A percentile compares a stretch with the other conserved stretches of the same genome.
phyloP scores from a whole-genome alignment of 441 rosid genomes.

The Jatropha podagrica region DNA sequence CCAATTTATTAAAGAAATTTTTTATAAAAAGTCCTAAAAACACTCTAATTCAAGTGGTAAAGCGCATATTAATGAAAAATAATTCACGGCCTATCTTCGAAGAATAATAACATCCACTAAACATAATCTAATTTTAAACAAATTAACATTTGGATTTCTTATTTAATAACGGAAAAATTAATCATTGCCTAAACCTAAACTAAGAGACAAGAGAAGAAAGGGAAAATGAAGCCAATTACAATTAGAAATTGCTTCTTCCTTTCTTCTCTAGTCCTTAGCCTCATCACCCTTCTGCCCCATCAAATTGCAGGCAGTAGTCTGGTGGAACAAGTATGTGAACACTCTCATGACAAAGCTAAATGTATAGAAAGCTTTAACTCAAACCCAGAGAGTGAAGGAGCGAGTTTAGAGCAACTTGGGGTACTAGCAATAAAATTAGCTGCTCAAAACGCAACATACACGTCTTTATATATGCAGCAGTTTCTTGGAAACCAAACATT shows the following conservation, averaged over 20 bases:
- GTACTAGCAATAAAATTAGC: conserved; percentile 27
- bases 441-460: conserved; percentile 26
- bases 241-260: conserved; percentile 13
- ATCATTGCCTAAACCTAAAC: neutral
- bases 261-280: conserved; percentile 2
- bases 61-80: conserved; percentile 12
- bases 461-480: conserved; percentile 16
- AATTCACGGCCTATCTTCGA: neutral
- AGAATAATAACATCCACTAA: neutral
- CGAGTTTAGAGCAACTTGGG: conserved; percentile 20
- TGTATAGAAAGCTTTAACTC: conserved; percentile 29
- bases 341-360: conserved; percentile 16
- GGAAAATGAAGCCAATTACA: conserved; percentile 13
- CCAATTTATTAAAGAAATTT: too few relatives aligned
- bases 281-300: neutral
- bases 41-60: conserved; percentile 10
- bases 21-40: neutral
- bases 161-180: conserved; percentile 1
- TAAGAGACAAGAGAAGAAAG: neutral
- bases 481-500: conserved; percentile 7
- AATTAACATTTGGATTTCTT: neutral
- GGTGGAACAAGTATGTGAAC: conserved; percentile 24
- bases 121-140: neutral
- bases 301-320: neutral
- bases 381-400: conserved; percentile 22